Conservation (phyloP, 2,329 filamentous ascomycete species). For the Diaporthe vexans region DNA sequence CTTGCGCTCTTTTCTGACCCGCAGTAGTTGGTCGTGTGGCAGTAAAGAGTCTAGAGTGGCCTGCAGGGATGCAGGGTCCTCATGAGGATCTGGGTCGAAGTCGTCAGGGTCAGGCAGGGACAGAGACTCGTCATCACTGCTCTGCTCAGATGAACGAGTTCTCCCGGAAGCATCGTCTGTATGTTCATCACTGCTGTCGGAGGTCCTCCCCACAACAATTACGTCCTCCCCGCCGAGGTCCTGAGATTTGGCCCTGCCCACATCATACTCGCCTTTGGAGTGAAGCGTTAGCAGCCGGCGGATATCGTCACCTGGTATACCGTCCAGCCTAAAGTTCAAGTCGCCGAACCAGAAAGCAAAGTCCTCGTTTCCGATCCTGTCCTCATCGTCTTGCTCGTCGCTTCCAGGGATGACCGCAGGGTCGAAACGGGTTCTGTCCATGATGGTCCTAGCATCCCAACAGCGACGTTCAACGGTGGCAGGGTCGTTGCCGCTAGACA, state of each 20-base stretch:
- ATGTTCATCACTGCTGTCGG: slow-evolving; percentile 63
- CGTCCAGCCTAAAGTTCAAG: slow-evolving; percentile 92
- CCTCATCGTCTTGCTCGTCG: slow-evolving; percentile 70
- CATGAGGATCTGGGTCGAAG: slow-evolving; percentile 75
- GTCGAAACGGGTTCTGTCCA: slow-evolving; percentile 82
- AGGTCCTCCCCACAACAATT: slow-evolving; percentile 62
- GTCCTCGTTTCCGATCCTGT: slow-evolving; percentile 88
- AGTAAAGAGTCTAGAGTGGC: slow-evolving; percentile 89
- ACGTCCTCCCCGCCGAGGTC: slow-evolving; percentile 61
- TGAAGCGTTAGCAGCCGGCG: slow-evolving; percentile 86
- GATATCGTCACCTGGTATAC: slow-evolving; percentile 91
- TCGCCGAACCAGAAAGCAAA: slow-evolving; percentile 98
- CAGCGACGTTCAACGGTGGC: slow-evolving; percentile 84
- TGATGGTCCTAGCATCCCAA: slow-evolving; percentile 89
- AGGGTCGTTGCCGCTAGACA: slow-evolving; percentile 88
- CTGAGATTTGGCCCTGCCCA: slow-evolving; percentile 59
- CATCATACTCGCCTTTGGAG: slow-evolving; percentile 81
- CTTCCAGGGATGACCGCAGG: slow-evolving; percentile 77
- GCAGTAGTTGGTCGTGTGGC: slow-evolving; percentile 87
- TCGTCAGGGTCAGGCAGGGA: slow-evolving; percentile 75
- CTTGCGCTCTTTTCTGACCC: slow-evolving; percentile 81
- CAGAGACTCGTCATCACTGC: slow-evolving; percentile 56
- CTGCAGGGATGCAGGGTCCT: slow-evolving; percentile 88
- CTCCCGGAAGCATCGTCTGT: slow-evolving; percentile 52
- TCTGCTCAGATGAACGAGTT: slow-evolving; percentile 46